Percentiles rank a stretch among this genome's conserved stretches.
phyloP scores from a whole-genome alignment of 495 filamentous ascomycete species.

The Neurospora sp. region DNA sequence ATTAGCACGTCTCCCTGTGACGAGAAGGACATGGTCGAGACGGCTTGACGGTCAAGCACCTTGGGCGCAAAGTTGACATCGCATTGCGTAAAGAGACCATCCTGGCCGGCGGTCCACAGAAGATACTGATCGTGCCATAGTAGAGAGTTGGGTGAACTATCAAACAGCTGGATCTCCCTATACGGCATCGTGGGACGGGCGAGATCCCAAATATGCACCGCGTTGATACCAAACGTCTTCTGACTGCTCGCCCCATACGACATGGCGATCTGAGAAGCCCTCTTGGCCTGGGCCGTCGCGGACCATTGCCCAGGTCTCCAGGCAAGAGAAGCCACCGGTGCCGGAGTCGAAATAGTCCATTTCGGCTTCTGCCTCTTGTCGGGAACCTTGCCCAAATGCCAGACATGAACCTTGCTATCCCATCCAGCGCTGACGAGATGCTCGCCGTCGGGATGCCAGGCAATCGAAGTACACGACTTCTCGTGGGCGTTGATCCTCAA shows the following conservation, averaged over 20 bases:
- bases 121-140: conserved; percentile 87
- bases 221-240: conserved; percentile 49
- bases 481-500: conserved; percentile 75
- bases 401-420: conserved; percentile 79
- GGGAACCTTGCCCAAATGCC: conserved; percentile 74
- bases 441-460: conserved; percentile 94
- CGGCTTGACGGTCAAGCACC: conserved; percentile 59
- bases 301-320: conserved; percentile 81
- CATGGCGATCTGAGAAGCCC: conserved; percentile 45
- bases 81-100: conserved; percentile 76
- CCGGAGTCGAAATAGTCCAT: conserved; percentile 45
- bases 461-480: conserved; percentile 66
- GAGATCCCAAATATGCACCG: conserved; percentile 88
- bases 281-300: conserved; percentile 50
- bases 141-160: conserved; percentile 59
- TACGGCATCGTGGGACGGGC: conserved; percentile 78
- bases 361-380: conserved; percentile 74
- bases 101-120: conserved; percentile 81
- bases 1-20: conserved; percentile 48
- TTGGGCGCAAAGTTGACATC: conserved; percentile 75
- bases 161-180: conserved; percentile 70
- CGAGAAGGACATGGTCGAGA: conserved; percentile 54
- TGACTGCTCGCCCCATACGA: conserved; percentile 39
- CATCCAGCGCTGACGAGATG: conserved; percentile 76
- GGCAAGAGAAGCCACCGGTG: conserved; percentile 61